Evolutionary conservation across 2,329 filamentous ascomycete species (phyloP), one percentile per base, ranked within the genome.

Genomic region (Anthostomella pinea): DNA sequence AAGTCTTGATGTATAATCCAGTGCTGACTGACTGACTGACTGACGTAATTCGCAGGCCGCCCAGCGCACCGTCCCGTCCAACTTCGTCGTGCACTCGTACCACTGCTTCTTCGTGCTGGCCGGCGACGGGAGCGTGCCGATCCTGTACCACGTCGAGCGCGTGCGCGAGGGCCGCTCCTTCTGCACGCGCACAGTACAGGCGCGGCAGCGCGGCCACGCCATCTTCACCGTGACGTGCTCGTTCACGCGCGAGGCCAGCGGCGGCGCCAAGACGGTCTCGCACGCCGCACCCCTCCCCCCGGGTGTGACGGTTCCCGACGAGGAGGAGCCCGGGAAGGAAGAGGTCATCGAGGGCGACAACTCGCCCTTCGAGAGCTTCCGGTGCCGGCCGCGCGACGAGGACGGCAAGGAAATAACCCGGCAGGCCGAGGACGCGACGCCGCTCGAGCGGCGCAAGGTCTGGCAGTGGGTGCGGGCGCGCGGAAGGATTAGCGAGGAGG

Each of bases 31-130:
- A n/a, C n/a, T n/a, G n/a, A n/a, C n/a, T n/a, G 19, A 33, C 40
- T 42, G 20, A 50, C 28, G 14, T 16, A 6, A n/a, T 11, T 29
- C 25, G 26, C 32, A 85, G 29, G 88, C 93, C 2, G 93, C 88
- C 16, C 89, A 95, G 63, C 79, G 81, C 57, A 98, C 93, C 7
- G 87, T 98, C 2, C 83, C 85, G 0, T 62, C 71, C 17, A 73
- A 86, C 59, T 96, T 95, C 65, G 77, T 82, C 41, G 81, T 93
- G 32, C 93, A 98, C 71, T 91, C 85, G 58, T 96, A 95, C 85
- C 93, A 98, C 75, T 97, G 93, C 77, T 98, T 97, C 71, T 98
- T 98, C 64, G 82, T 98, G 21, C 81, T 97, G 2, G 90, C 91
- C 4, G 93, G 93, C 18, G 86, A 91, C 57, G 75, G 80, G 9